Conservation (phyloP, 2,329 filamentous ascomycete genomes). For the Penicillium paneum region DNA sequence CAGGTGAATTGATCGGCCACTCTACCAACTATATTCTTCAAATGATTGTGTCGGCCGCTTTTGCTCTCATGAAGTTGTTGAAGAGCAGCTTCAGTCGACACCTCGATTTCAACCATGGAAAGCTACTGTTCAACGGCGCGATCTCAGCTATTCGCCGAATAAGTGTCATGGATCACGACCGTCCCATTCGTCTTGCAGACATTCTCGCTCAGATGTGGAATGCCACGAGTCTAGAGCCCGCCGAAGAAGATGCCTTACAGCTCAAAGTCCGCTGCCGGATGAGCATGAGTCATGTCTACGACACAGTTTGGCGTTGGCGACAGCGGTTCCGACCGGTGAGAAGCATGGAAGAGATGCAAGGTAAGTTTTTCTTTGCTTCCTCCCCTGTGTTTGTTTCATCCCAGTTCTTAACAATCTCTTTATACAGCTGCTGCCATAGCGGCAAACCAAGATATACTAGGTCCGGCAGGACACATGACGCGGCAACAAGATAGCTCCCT, state of each 20-base stretch:
- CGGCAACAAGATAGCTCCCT: conserved; percentile 32
- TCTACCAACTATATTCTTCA: conserved; percentile 62
- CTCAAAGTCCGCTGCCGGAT: conserved; percentile 63
- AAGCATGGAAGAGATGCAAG: conserved; percentile 59
- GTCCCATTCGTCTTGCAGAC: conserved; percentile 60
- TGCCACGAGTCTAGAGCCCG: conserved; percentile 36
- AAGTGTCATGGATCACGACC: conserved; percentile 60
- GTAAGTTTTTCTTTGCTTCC: conserved; percentile 47
- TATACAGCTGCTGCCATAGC: conserved; percentile 20
- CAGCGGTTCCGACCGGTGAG: conserved; percentile 64
- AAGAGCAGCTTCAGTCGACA: conserved; percentile 60
- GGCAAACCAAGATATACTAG: conserved; percentile 39
- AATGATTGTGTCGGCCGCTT: conserved; percentile 62
- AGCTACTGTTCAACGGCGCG: conserved; percentile 56
- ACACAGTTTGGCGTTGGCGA: conserved; percentile 65
- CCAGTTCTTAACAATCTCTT: conserved; percentile 16
- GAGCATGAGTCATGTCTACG: conserved; percentile 64
- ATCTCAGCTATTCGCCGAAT: conserved; percentile 58
- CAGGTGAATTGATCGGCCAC: conserved; percentile 50
- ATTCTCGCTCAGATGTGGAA: conserved; percentile 65
- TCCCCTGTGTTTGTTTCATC: conserved; percentile 10
- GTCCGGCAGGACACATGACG: conserved; percentile 24
- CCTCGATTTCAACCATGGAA: conserved; percentile 54
- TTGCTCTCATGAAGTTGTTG: conserved; percentile 61
- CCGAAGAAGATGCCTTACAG: conserved; percentile 47